phyloP scores from a whole-genome alignment of 441 rosid species.

The Euphorbia schlechtendalii region DNA sequence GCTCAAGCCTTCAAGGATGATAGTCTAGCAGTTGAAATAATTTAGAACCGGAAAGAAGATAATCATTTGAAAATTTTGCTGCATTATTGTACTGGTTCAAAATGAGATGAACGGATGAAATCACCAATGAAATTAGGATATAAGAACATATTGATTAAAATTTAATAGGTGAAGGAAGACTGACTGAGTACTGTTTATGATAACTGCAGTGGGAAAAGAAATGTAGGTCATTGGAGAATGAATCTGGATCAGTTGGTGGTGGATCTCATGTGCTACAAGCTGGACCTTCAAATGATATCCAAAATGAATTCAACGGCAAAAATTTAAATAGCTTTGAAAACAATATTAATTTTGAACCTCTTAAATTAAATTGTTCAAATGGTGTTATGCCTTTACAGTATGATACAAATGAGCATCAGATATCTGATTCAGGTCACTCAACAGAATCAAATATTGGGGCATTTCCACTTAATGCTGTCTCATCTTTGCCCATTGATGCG shows the following conservation, averaged over 20 bases:
- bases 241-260: conserved; percentile 29
- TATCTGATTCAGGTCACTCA: conserved; percentile 39
- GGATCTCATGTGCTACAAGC: conserved; percentile 28
- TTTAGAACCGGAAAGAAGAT: background rate
- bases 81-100: background rate
- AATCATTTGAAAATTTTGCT: background rate
- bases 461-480: conserved; percentile 22
- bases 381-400: conserved; percentile 87
- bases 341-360: conserved; percentile 32
- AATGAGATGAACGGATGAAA: background rate
- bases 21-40: background rate
- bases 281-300: conserved; percentile 77
- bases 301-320: conserved; percentile 38
- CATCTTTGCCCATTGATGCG: conserved; percentile 24
- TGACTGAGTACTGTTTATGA: conserved; percentile 15
- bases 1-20: background rate
- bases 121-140: background rate
- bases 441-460: conserved; percentile 33
- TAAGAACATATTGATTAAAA: background rate
- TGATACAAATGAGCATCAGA: conserved; percentile 80
- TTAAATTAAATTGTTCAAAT: conserved; percentile 35
- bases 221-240: conserved; percentile 48
- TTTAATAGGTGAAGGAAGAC: background rate
- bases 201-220: conserved; percentile 66
- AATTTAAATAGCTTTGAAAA: conserved; percentile 41